Evolutionary conservation across 2,329 filamentous ascomycete genomes (phyloP).

Genomic region (Sordariomycetes sp.): DNA sequence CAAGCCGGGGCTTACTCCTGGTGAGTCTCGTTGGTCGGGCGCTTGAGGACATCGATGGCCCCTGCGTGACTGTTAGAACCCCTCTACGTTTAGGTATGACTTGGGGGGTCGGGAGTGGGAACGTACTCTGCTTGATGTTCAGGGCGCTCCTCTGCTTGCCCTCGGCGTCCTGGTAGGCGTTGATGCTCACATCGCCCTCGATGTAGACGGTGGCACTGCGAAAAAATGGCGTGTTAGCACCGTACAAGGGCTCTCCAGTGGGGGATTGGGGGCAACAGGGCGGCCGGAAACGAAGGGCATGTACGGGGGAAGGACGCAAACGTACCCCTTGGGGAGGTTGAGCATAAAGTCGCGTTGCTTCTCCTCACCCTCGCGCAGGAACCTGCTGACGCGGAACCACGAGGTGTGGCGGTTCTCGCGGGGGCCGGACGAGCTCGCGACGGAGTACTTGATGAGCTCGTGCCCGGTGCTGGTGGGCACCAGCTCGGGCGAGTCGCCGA

Average conservation of each 20-base stretch:
- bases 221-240: slow-evolving; percentile 1
- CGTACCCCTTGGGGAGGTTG: slow-evolving; percentile 75
- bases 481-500: slow-evolving; percentile 70
- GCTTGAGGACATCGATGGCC: slow-evolving; percentile 33
- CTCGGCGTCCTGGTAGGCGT: slow-evolving; percentile 55
- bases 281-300: neutral
- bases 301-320: slow-evolving; percentile 12
- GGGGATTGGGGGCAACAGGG: neutral
- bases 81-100: too few relatives aligned
- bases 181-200: slow-evolving; percentile 70
- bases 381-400: slow-evolving; percentile 76
- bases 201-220: slow-evolving; percentile 66
- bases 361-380: slow-evolving; percentile 60
- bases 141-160: slow-evolving; percentile 55
- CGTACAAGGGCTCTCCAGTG: neutral
- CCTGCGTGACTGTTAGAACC: slow-evolving; percentile 17
- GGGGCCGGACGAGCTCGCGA: slow-evolving; percentile 59
- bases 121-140: slow-evolving; percentile 73
- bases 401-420: slow-evolving; percentile 65
- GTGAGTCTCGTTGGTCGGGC: slow-evolving; percentile 17
- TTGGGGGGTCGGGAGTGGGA: neutral
- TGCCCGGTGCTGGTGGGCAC: slow-evolving; percentile 57
- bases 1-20: neutral
- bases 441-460: slow-evolving; percentile 65
- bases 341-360: slow-evolving; percentile 61